Conservation (phyloP, 2,329 filamentous ascomycete species). For the Ophiosphaerella herpotricha region DNA sequence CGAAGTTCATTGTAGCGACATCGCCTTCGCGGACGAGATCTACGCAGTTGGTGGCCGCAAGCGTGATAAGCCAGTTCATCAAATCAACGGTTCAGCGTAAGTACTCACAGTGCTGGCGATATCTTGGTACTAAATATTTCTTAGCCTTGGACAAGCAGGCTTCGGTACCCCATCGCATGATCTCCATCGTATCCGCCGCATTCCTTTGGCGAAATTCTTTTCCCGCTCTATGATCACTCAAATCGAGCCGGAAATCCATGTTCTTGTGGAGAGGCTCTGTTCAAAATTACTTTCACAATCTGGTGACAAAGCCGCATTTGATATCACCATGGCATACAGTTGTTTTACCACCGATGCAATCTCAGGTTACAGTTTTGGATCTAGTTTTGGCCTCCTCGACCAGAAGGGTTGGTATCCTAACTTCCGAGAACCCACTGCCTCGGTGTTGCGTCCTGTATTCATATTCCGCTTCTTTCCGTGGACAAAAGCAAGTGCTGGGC, state of each 20-base stretch:
- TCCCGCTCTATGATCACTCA: constrained; percentile 32
- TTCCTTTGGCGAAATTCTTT: constrained; percentile 44
- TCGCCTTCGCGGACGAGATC: constrained; percentile 35
- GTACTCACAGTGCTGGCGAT: background rate
- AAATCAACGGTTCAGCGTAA: constrained; percentile 33
- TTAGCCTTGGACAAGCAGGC: constrained; percentile 24
- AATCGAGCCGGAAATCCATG: constrained; percentile 28
- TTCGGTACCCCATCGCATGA: constrained; percentile 34
- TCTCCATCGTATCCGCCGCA: constrained; percentile 38
- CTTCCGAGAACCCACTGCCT: constrained; percentile 25
- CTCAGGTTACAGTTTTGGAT: constrained; percentile 28
- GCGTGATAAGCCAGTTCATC: constrained; percentile 30
- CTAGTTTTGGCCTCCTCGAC: constrained; percentile 29
- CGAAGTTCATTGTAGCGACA: constrained; percentile 39
- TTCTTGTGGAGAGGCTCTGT: constrained; percentile 27
- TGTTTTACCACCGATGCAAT: constrained; percentile 33
- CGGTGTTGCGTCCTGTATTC: constrained; percentile 25
- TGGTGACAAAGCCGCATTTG: constrained; percentile 20
- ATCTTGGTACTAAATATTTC: too few species aligned
- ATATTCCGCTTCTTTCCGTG: constrained; percentile 32
- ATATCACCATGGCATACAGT: constrained; percentile 32
- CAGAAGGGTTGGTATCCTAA: constrained; percentile 33
- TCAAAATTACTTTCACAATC: constrained; percentile 28
- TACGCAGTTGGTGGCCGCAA: constrained; percentile 33
- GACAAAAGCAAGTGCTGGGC: constrained; percentile 21